A percentile compares a stretch with the other conserved stretches of the same genome.
Conservation (phyloP, 2,329 filamentous ascomycete genomes). For the Fusarium nygamai region DNA sequence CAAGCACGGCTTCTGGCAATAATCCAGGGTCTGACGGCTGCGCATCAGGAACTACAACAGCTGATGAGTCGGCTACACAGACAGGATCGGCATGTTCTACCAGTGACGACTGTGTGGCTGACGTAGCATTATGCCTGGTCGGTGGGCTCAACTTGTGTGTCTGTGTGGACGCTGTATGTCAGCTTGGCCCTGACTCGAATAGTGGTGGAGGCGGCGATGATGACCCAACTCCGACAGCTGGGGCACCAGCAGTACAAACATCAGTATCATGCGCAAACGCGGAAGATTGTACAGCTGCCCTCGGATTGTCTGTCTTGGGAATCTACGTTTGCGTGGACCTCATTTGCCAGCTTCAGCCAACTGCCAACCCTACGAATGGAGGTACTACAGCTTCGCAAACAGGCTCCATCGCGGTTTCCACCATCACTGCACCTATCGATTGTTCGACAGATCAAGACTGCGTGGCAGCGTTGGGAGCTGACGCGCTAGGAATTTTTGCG, state of each 20-base stretch:
- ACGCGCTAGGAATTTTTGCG: neutral
- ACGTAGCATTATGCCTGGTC: neutral
- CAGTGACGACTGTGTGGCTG: neutral
- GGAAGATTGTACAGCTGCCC: conserved; percentile 5
- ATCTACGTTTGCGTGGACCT: conserved; percentile 12
- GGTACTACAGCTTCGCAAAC: neutral
- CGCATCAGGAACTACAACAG: neutral
- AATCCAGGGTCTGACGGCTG: neutral
- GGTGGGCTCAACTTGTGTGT: neutral
- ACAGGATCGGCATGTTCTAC: neutral
- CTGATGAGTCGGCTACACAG: neutral
- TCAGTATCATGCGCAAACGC: neutral
- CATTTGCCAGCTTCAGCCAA: conserved; percentile 10
- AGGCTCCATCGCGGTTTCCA: neutral
- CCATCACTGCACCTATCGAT: neutral
- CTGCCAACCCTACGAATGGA: neutral
- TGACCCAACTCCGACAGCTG: neutral
- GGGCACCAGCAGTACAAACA: neutral
- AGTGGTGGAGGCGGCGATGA: neutral
- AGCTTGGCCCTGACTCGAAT: neutral
- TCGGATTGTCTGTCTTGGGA: conserved; percentile 2
- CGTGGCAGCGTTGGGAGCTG: neutral
- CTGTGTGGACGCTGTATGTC: neutral
- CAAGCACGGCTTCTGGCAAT: neutral
- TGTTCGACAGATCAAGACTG: conserved; percentile 9